Percentiles rank a stretch among this genome's conserved stretches.
phyloP scores from a whole-genome alignment of 257 asterid genomes.

The Buddleja alternifolia region DNA sequence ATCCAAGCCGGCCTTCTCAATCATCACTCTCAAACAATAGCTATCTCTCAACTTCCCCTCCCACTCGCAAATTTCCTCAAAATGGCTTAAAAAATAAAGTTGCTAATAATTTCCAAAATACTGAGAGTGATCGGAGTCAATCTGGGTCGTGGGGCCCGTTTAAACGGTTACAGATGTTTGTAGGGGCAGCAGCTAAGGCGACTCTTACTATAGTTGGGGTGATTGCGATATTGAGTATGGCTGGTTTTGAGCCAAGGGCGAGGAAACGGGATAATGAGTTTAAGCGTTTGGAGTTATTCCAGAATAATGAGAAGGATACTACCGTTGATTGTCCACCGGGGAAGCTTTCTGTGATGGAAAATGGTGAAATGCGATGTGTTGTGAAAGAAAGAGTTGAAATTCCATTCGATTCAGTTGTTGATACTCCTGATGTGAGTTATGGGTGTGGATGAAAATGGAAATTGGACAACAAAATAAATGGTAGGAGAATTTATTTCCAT shows the following conservation, averaged over 20 bases:
- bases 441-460: conserved; percentile 73
- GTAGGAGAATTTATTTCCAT: conserved; percentile 7
- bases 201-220: conserved; percentile 72
- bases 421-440: conserved; percentile 78
- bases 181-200: conserved; percentile 65
- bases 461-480: not conserved
- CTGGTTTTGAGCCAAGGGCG: conserved; percentile 73
- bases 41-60: conserved; percentile 47
- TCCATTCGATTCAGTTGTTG: conserved; percentile 74
- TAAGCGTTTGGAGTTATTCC: conserved; percentile 48
- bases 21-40: conserved; percentile 48
- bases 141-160: conserved; percentile 41
- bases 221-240: conserved; percentile 65
- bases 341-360: conserved; percentile 62
- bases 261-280: conserved; percentile 59
- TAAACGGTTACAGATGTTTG: conserved; percentile 37
- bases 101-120: conserved; percentile 25
- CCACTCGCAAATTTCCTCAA: conserved; percentile 46
- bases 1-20: conserved; percentile 76
- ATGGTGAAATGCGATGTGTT: conserved; percentile 76
- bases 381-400: conserved; percentile 94
- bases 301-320: conserved; percentile 32
- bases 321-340: conserved; percentile 67
- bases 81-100: conserved; percentile 34
- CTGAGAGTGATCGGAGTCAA: conserved; percentile 32